Base-by-base conservation (phyloP, 2,329 filamentous ascomycete genomes). In the Paecilomyces fulvus region DNA sequence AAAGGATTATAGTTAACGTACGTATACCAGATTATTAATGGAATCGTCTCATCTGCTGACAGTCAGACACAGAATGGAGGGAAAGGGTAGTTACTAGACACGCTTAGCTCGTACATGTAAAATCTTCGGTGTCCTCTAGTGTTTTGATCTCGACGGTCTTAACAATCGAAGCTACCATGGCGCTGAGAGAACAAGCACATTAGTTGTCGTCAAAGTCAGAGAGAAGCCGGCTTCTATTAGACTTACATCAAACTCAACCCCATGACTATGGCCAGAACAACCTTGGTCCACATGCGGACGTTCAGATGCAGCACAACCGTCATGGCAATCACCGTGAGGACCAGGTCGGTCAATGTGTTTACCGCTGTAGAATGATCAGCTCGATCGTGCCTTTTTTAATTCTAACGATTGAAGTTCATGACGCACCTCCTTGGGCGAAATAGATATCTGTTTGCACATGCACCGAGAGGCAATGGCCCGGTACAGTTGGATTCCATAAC, bases 401-500 rank as follows among this genome's bases (percentile, higher is more conserved):
- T 8, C 21, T 8, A 6, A 7, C 14, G 14, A 21, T 21, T n/a
- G 21, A 3, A 25, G 31, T 14, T 28, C 33, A 14, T 12, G 21
- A 17, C 55, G 5, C 30, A 59, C 58, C 53, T 50, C 56, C 58
- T 30, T 62, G 60, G 0, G 55, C 53, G 25, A 57, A 59, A 3
- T 58, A 59, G 30, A 51, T 43, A 12, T 54, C 48, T 23, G 59
- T 31, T 28, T 62, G 60, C 5, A 57, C 48, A n/a, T 46, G 1
- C 11, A 61, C 49, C 9, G 51, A 57, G 21, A 56, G 60, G 49
- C 62, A 65, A 3, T 48, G 20, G 0, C 60, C 61, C 1, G 58
- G 46, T 2, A 53, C 56, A 7, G 48, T 37, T n/a, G 33, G 51
- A 30, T 59, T 54, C 60, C 60, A 62, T 4, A 61, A 57, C 49